Evolutionary conservation across 495 filamentous ascomycete species (phyloP), one percentile per base, ranked within the genome.

Genomic region (Podospora pseudopauciseta): DNA sequence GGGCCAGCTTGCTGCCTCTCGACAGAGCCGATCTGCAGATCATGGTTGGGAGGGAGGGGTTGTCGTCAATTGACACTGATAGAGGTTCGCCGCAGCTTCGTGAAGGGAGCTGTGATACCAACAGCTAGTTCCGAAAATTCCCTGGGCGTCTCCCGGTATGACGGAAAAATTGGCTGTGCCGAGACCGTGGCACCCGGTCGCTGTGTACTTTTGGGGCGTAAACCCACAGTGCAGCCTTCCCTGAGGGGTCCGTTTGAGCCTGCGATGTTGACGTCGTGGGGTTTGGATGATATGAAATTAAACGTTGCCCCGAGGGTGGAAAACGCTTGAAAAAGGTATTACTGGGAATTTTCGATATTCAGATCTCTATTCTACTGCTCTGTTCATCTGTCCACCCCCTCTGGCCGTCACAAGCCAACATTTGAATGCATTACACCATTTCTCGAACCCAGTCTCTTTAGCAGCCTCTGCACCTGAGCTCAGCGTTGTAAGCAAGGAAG

Each of bases 21-120:
- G 89, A 83, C 78, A 94, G 81, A 81, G 88, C 85, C 80, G 91
- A 89, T 84, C 90, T 89, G 80, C 90, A 91, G 83, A 96, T 84
- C 93, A 97, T 97, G 79, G 83, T 89, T 72, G 84, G 80, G 82
- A 83, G 80, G 80, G 81, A 67, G 73, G 77, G 69, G 66, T 71
- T 77, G 81, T 80, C 76, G 77, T 79, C 78, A 79, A 82, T 83
- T 80, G 80, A 75, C 80, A 71, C 72, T 83, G 68, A 56, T 60
- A 64, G 65, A 71, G 64, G 75, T 76, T 76, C 19, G 61, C 61
- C 61, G 61, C 61, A 63, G 80, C 80, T 68, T 68, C 73, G 67
- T 56, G 68, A 69, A 65, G 64, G 59, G 70, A 74, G 72, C 74
- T 76, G 68, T 74, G 28, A 28, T 63, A 63, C 30, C 30, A 63